Conservation (phyloP, 495 filamentous ascomycete genomes). For the Niebla homalea region DNA sequence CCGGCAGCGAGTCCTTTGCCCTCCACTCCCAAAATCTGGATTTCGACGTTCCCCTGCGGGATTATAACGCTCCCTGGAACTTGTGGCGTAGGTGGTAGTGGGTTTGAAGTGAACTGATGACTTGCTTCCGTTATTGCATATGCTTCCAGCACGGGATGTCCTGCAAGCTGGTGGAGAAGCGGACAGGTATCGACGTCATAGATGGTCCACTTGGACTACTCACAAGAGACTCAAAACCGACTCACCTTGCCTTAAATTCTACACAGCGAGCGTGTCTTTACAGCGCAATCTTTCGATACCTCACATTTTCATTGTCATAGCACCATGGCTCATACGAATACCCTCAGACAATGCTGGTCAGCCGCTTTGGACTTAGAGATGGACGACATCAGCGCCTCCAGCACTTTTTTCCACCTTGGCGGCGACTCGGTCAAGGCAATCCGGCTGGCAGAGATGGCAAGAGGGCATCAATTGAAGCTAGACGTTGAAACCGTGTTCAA, state of each 20-base stretch:
- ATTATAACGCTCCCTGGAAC: constrained; percentile 63
- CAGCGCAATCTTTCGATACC: too few relatives aligned
- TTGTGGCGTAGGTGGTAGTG: constrained; percentile 52
- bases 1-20: constrained; percentile 48
- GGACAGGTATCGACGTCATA: too few relatives aligned
- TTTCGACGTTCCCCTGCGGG: constrained; percentile 56
- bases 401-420: constrained; percentile 3
- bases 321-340: too few relatives aligned
- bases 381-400: background rate
- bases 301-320: too few relatives aligned
- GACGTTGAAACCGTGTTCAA: background rate
- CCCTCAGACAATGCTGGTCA: constrained; percentile 1
- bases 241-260: too few relatives aligned
- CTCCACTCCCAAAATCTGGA: constrained; percentile 52
- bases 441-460: background rate
- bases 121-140: constrained; percentile 81
- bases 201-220: too few relatives aligned
- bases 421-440: constrained; percentile 7
- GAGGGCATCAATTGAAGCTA: background rate
- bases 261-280: too few relatives aligned
- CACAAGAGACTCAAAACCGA: too few relatives aligned
- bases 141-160: constrained; percentile 64
- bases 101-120: constrained; percentile 74
- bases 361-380: background rate
- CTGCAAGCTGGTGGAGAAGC: too few relatives aligned